These are phyloP conservation scores for Notholithocarpus densiflorus DNA, from an alignment of 306 rosid species.

Conservation along the genomic window DNA sequence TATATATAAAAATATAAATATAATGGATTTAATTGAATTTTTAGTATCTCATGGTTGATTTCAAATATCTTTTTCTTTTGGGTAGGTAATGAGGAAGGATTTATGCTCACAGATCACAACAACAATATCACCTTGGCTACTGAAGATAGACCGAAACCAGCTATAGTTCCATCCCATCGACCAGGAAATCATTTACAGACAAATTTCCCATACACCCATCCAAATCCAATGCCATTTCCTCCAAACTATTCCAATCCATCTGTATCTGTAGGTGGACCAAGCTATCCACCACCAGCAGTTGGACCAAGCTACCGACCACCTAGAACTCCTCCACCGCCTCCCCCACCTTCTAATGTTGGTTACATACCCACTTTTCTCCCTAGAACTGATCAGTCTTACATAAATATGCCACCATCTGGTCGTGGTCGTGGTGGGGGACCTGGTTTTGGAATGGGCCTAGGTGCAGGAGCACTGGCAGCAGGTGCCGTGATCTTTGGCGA, in stretches of 20 bases:
- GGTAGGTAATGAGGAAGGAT: constrained; percentile 46
- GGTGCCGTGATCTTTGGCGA: constrained; percentile 86
- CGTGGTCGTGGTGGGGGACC: constrained; percentile 32
- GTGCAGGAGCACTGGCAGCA: constrained; percentile 80
- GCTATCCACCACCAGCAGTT: constrained; percentile 32
- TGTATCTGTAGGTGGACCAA: constrained; percentile 36
- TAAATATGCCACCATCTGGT: constrained; percentile 43
- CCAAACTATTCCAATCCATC: constrained; percentile 44
- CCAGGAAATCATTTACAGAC: constrained; percentile 38
- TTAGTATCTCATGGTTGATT: neutral
- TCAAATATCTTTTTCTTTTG: neutral
- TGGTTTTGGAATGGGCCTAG: constrained; percentile 56
- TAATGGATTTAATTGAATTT: neutral
- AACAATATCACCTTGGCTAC: constrained; percentile 30
- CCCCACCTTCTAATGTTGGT: constrained; percentile 57
- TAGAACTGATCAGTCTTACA: constrained; percentile 36
- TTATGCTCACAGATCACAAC: constrained; percentile 26
- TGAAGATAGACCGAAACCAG: constrained; percentile 32
- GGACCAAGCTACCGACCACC: constrained; percentile 50
- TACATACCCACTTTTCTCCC: constrained; percentile 56
- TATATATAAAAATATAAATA: neutral
- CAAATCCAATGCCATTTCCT: constrained; percentile 39
- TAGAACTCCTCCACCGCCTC: constrained; percentile 54
- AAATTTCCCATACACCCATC: constrained; percentile 27
- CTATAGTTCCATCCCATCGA: constrained; percentile 26